phyloP scores from a whole-genome alignment of 371 early-diverging fungal genomes.

The Apophysomyces sp. region DNA sequence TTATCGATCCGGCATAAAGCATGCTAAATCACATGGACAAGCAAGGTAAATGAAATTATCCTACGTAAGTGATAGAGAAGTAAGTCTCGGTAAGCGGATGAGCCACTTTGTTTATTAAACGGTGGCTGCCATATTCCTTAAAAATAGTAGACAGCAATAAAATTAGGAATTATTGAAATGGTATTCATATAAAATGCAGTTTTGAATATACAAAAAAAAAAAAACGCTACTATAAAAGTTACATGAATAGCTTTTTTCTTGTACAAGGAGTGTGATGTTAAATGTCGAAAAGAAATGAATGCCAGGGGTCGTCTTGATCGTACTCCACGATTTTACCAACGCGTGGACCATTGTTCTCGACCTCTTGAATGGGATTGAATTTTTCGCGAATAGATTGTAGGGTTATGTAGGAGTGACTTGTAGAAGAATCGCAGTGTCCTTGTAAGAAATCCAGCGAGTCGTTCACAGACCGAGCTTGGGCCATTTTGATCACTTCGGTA shows the following conservation, averaged over 20 bases:
- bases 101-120: too few species aligned
- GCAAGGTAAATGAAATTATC: too few species aligned
- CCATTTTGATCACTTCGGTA: neutral
- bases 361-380: neutral
- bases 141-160: too few species aligned
- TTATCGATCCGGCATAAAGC: neutral
- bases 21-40: neutral
- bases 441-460: neutral
- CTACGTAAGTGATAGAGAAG: too few species aligned
- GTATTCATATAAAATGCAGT: too few species aligned
- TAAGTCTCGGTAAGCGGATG: too few species aligned
- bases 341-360: neutral
- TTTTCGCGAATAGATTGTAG: neutral
- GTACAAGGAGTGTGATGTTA: neutral
- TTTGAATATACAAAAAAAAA: too few species aligned
- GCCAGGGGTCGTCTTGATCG: neutral
- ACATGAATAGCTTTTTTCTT: neutral
- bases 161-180: too few species aligned
- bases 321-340: neutral
- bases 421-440: neutral
- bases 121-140: too few species aligned
- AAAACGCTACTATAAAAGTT: neutral
- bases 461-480: neutral
- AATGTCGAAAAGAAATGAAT: neutral
- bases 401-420: neutral